Percentiles rank a stretch among this genome's conserved stretches.
phyloP scores from a whole-genome alignment of 495 filamentous ascomycete species.

The Aspergillus panamensis region DNA sequence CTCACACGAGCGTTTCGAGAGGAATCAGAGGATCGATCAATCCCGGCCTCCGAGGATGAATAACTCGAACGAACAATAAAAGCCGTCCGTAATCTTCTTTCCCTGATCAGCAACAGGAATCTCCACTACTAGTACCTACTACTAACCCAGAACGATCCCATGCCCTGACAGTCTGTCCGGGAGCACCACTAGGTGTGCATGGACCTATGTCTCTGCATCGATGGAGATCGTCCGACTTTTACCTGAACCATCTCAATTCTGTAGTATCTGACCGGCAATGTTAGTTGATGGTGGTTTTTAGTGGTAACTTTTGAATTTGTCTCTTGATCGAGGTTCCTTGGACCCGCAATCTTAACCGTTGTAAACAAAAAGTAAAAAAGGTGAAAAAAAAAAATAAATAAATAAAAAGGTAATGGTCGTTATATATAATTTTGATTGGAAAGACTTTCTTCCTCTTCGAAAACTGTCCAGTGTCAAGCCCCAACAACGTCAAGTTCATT shows the following conservation, averaged over 20 bases:
- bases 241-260: conserved; percentile 4
- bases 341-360: not conserved
- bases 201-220: conserved; percentile 15
- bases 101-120: conserved; percentile 11
- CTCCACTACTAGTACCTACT: not conserved
- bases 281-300: not conserved
- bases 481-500: conserved; percentile 7
- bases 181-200: conserved; percentile 14
- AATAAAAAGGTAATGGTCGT: not conserved
- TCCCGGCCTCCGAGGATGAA: conserved; percentile 10
- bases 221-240: conserved; percentile 13
- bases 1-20: conserved; percentile 17
- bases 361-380: not conserved
- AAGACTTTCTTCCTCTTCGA: not conserved
- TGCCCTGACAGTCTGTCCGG: conserved; percentile 16
- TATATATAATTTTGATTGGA: too few relatives aligned
- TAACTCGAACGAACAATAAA: conserved; percentile 2
- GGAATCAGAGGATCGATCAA: not conserved
- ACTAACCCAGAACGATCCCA: conserved; percentile 2
- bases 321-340: not conserved
- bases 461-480: not conserved
- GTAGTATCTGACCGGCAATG: conserved; percentile 1
- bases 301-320: conserved; percentile 3
- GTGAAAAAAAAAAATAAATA: not conserved
- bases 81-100: conserved; percentile 5